Conservation (phyloP, 805 yeast genomes). For the Suhomyces xylopsoci region DNA sequence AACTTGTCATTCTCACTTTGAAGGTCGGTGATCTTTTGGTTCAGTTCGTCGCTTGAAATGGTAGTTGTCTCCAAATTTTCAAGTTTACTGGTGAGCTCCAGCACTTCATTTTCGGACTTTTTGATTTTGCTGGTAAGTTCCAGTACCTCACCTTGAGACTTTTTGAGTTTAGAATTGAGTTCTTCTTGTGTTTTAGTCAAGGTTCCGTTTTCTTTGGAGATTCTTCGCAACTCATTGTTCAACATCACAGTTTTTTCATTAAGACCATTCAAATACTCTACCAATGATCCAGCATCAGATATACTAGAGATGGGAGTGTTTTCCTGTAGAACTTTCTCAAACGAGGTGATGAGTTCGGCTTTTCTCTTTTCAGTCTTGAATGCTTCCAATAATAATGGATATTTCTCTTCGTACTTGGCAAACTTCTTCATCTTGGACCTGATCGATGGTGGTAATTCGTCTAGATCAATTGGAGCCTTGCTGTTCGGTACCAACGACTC, state of each 20-base stretch:
- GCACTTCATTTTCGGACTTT: background rate
- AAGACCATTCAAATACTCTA: conserved; percentile 65
- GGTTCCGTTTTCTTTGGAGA: conserved; percentile 27
- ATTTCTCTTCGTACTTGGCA: conserved; percentile 84
- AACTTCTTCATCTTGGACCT: conserved; percentile 68
- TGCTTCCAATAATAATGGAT: conserved; percentile 81
- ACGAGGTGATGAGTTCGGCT: conserved; percentile 51
- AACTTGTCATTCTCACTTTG: background rate
- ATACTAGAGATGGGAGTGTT: conserved; percentile 77
- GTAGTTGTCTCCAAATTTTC: background rate
- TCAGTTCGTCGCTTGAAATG: background rate
- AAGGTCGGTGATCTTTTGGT: background rate
- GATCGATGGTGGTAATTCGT: conserved; percentile 55
- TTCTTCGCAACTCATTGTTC: conserved; percentile 60
- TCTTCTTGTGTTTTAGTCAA: conserved; percentile 6
- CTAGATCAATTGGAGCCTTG: conserved; percentile 16
- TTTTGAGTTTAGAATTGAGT: conserved; percentile 1
- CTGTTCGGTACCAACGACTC: background rate
- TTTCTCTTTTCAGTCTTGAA: conserved; percentile 77
- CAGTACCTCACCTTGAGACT: conserved; percentile 5
- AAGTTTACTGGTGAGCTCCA: background rate
- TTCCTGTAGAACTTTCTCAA: conserved; percentile 73
- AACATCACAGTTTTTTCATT: conserved; percentile 58
- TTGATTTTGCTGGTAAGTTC: background rate
- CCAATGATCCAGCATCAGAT: conserved; percentile 65